Conservation (phyloP, 805 yeast genomes). For the Grigorovia jiainica region DNA sequence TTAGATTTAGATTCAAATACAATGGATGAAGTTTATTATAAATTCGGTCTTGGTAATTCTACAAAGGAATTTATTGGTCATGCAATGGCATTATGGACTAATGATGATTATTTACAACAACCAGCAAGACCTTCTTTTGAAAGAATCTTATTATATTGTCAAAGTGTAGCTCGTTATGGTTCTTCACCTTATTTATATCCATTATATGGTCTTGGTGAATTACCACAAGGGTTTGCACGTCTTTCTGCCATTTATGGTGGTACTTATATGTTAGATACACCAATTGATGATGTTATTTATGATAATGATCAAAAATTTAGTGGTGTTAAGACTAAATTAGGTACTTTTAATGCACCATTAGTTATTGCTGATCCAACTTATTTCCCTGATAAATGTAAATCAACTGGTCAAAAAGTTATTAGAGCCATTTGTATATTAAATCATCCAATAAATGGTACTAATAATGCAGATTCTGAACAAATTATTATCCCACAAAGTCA, state of each 20-base stretch:
- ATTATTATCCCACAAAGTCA: constrained; percentile 95
- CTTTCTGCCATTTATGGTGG: constrained; percentile 97
- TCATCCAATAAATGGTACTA: constrained; percentile 78
- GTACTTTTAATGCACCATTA: constrained; percentile 81
- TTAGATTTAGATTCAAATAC: constrained; percentile 78
- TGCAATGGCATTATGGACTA: constrained; percentile 95
- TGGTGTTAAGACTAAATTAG: constrained; percentile 89
- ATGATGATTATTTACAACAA: constrained; percentile 77
- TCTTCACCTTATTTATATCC: constrained; percentile 96
- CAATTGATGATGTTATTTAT: constrained; percentile 80
- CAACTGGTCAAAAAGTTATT: constrained; percentile 30
- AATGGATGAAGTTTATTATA: constrained; percentile 82
- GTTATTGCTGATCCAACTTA: constrained; percentile 98
- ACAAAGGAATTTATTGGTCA: constrained; percentile 96
- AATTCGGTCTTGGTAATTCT: constrained; percentile 85
- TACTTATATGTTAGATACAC: constrained; percentile 95
- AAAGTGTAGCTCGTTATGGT: constrained; percentile 89
- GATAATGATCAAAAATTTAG: constrained; percentile 56
- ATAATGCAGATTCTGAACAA: constrained; percentile 81
- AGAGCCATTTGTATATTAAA: constrained; percentile 69
- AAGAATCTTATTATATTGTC: constrained; percentile 74
- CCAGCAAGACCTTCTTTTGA: constrained; percentile 91
- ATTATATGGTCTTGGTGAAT: constrained; percentile 90
- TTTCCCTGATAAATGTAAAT: constrained; percentile 54
- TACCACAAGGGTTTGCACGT: constrained; percentile 98